A percentile compares a stretch with the other conserved stretches of the same genome.
Evolutionary conservation across 2,329 filamentous ascomycete species (phyloP).

Genomic region (Thelonectria rubi): DNA sequence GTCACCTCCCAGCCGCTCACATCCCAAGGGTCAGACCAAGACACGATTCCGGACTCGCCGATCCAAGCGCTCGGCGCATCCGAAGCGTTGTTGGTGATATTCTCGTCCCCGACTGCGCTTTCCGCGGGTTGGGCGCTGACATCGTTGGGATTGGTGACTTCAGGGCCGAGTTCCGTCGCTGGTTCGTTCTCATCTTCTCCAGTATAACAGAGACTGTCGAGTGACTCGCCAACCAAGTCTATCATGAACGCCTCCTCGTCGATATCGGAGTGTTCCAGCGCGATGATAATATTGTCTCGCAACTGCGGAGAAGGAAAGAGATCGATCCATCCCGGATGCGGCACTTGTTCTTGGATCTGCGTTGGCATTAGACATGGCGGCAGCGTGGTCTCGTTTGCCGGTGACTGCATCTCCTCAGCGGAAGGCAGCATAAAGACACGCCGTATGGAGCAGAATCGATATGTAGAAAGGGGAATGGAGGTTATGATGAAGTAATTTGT

Average conservation of each 20-base stretch:
- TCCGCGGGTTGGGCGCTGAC: too few species aligned
- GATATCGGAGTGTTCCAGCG: conserved; percentile 17
- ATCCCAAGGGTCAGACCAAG: conserved; percentile 34
- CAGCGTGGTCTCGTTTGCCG: conserved; percentile 3
- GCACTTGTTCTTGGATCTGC: conserved; percentile 24
- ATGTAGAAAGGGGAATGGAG: conserved; percentile 19
- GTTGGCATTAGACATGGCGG: conserved; percentile 30
- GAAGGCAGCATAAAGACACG: conserved; percentile 14
- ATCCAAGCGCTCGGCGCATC: not conserved
- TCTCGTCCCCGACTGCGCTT: not conserved
- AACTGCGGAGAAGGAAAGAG: conserved; percentile 31
- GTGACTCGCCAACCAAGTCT: conserved; percentile 27
- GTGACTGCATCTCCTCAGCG: conserved; percentile 1
- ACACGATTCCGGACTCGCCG: conserved; percentile 25
- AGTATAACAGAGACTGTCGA: conserved; percentile 11
- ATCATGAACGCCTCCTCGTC: conserved; percentile 30
- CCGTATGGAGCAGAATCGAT: conserved; percentile 18
- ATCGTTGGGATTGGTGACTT: too few species aligned
- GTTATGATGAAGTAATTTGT: conserved; percentile 36
- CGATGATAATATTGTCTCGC: conserved; percentile 34
- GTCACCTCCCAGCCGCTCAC: conserved; percentile 31
- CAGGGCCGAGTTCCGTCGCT: too few species aligned
- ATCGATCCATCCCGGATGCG: conserved; percentile 33
- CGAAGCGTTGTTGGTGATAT: not conserved
- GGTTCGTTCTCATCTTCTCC: not conserved